Conservation (phyloP, 202 grass and related monocot species). For the Cymbopogon flexuosus region DNA sequence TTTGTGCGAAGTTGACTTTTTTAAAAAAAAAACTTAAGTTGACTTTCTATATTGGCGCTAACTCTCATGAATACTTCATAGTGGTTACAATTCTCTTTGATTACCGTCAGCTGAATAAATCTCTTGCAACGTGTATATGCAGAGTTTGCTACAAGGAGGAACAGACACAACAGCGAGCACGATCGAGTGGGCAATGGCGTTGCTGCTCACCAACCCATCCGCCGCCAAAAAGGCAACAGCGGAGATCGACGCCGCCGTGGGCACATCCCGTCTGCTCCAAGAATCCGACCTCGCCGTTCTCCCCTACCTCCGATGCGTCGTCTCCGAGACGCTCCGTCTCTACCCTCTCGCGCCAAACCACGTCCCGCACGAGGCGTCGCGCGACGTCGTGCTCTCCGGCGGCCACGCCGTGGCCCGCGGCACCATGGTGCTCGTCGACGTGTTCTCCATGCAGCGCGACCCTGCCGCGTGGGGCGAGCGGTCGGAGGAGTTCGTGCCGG, state of each 20-base stretch:
- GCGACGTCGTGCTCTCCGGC: neutral
- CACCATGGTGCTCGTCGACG: slow-evolving; percentile 49
- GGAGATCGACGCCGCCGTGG: slow-evolving; percentile 31
- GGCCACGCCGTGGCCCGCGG: neutral
- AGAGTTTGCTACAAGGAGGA: slow-evolving; percentile 44
- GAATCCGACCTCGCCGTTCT: slow-evolving; percentile 48
- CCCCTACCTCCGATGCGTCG: slow-evolving; percentile 43
- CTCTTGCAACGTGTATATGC: neutral
- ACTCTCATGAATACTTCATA: neutral
- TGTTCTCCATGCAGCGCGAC: slow-evolving; percentile 55
- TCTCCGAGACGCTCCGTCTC: slow-evolving; percentile 49
- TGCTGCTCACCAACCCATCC: slow-evolving; percentile 39
- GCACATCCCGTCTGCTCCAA: neutral
- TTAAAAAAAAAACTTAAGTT: neutral
- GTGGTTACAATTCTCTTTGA: no score
- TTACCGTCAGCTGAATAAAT: no score
- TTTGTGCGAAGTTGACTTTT: neutral
- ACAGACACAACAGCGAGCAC: slow-evolving; percentile 45
- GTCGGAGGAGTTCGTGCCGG: slow-evolving; percentile 17
- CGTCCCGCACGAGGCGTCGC: slow-evolving; percentile 30
- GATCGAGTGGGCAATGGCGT: slow-evolving; percentile 51
- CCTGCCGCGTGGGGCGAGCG: slow-evolving; percentile 26
- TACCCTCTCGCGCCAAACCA: slow-evolving; percentile 31
- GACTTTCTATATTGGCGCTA: neutral
- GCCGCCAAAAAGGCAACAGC: neutral